A percentile compares a stretch with the other conserved stretches of the same genome.
phyloP scores from a whole-genome alignment of 345 rosid genomes.

The Pugionium cornutum region DNA sequence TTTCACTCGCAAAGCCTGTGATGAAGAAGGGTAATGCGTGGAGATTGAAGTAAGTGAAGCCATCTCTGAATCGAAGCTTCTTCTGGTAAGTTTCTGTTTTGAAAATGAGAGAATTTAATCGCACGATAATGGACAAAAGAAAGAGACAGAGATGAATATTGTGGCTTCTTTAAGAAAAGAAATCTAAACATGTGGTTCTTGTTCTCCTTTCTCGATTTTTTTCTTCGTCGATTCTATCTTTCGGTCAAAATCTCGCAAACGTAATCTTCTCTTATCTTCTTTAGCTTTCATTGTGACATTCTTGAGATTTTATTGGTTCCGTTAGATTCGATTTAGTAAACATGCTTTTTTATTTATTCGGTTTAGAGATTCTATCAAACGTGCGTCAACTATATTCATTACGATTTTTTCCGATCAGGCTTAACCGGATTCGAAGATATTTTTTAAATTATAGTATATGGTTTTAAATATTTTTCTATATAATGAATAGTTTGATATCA shows the following conservation, averaged over 20 bases:
- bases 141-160: conserved; percentile 13
- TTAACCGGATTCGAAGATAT: no score
- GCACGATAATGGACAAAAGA: conserved; percentile 5
- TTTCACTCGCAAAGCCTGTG: conserved; percentile 37
- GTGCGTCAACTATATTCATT: no score
- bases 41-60: conserved; percentile 56
- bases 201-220: conserved; percentile 25
- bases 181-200: conserved; percentile 42
- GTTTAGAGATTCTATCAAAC: not conserved
- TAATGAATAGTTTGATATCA: no score
- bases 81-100: conserved; percentile 8
- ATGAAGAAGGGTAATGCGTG: conserved; percentile 48
- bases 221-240: conserved; percentile 26
- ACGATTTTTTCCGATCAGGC: no score
- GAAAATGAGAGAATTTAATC: conserved; percentile 31
- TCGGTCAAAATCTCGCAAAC: not conserved
- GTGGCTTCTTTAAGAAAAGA: not conserved
- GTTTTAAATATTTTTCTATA: no score
- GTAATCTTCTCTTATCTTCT: conserved; percentile 33
- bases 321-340: conserved; percentile 10
- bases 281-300: not conserved
- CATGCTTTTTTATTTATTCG: not conserved
- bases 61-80: conserved; percentile 41
- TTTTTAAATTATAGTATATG: no score
- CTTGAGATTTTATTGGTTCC: conserved; percentile 21